Evolutionary conservation across 768 basidiomycete genomes (phyloP).

Genomic region (Hypholoma fasciculare): DNA sequence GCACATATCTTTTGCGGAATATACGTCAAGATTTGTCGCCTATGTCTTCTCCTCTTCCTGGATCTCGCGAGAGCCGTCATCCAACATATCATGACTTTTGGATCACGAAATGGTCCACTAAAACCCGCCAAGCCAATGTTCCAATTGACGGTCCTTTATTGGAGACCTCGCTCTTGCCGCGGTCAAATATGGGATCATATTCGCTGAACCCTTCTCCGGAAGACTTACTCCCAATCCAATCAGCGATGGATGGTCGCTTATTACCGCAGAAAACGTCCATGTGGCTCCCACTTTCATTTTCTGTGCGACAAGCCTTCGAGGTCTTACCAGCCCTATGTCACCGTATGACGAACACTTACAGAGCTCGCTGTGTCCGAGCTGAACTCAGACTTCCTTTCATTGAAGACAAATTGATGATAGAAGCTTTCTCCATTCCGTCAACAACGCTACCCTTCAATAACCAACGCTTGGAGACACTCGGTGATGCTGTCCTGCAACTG

Average conservation of each 20-base stretch:
- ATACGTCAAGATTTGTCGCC: conserved; percentile 71
- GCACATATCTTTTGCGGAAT: conserved; percentile 52
- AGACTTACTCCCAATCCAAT: neutral
- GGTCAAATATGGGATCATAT: conserved; percentile 42
- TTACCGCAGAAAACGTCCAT: conserved; percentile 49
- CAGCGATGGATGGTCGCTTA: conserved; percentile 19
- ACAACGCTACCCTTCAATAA: conserved; percentile 70
- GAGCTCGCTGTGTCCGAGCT: conserved; percentile 49
- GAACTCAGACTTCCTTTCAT: conserved; percentile 66
- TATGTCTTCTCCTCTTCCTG: conserved; percentile 52
- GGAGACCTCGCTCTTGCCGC: conserved; percentile 48
- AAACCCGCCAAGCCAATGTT: conserved; percentile 40
- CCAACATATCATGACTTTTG: conserved; percentile 64
- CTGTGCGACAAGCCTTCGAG: conserved; percentile 50
- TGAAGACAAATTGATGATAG: conserved; percentile 54
- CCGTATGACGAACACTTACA: conserved; percentile 65
- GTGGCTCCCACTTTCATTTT: conserved; percentile 53
- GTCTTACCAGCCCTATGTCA: conserved; percentile 68
- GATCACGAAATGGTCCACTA: conserved; percentile 52
- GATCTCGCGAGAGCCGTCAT: conserved; percentile 46
- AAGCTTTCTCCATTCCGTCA: conserved; percentile 77
- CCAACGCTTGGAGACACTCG: conserved; percentile 84
- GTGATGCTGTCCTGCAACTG: conserved; percentile 81
- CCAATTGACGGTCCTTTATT: conserved; percentile 61
- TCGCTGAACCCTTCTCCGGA: conserved; percentile 16